These are phyloP conservation scores for Suillus paluster DNA, from an alignment of 768 basidiomycete species.

Conservation along the genomic window DNA sequence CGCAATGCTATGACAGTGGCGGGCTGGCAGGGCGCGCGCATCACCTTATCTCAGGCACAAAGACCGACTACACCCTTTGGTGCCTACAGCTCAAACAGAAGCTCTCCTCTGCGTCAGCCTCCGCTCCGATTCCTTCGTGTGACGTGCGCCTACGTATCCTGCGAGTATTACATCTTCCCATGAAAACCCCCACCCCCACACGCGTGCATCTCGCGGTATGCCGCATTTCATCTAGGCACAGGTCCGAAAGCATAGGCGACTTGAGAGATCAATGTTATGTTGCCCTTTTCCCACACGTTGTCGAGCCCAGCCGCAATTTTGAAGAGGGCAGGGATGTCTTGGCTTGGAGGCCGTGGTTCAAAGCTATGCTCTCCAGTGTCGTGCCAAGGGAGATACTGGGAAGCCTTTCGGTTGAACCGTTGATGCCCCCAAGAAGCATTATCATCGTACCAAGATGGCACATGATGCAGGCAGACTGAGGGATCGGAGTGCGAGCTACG, in stretches of 20 bases:
- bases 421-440: conserved; percentile 34
- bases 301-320: conserved; percentile 39
- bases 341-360: conserved; percentile 58
- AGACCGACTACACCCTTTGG: conserved; percentile 57
- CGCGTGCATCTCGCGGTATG: conserved; percentile 49
- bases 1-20: conserved; percentile 41
- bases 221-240: conserved; percentile 32
- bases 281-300: conserved; percentile 37
- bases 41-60: conserved; percentile 44
- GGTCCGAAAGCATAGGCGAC: conserved; percentile 18
- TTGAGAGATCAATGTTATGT: conserved; percentile 33
- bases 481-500: background rate
- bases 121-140: conserved; percentile 20
- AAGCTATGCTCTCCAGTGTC: conserved; percentile 32
- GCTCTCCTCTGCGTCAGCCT: conserved; percentile 30
- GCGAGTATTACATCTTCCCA: conserved; percentile 43
- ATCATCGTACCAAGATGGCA: conserved; percentile 35
- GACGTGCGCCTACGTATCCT: conserved; percentile 52
- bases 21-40: conserved; percentile 58
- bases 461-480: conserved; percentile 12
- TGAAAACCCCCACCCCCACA: conserved; percentile 22
- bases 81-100: conserved; percentile 51
- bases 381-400: conserved; percentile 18
- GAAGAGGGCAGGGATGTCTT: conserved; percentile 44
- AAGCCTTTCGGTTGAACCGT: conserved; percentile 26